Evolutionary conservation across 179 eudicot species (phyloP).

Genomic region (Patellifolia procumbens): DNA sequence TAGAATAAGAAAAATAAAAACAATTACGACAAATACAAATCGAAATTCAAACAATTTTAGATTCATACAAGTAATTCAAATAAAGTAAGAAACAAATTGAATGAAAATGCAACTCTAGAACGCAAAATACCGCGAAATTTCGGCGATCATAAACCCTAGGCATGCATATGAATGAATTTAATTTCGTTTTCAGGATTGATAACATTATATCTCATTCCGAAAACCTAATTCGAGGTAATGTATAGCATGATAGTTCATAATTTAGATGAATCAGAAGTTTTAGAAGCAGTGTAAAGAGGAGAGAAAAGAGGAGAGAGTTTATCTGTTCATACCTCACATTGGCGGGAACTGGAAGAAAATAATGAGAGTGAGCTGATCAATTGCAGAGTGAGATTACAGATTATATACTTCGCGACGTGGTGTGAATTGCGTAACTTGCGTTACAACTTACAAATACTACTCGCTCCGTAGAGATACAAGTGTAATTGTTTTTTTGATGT

Average conservation of each 20-base stretch:
- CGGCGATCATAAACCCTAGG: conserved; percentile 15
- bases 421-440: no score
- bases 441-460: no score
- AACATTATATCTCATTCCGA: background rate
- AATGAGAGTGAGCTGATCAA: background rate
- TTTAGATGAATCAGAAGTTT: background rate
- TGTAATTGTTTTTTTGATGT: no score
- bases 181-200: background rate
- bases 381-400: background rate
- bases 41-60: background rate
- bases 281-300: background rate
- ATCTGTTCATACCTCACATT: background rate
- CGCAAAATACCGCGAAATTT: background rate
- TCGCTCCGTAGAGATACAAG: no score
- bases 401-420: no score
- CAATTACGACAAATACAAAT: background rate
- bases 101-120: background rate
- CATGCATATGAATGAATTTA: no score
- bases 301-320: background rate
- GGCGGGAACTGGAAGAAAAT: background rate
- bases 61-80: background rate
- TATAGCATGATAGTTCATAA: background rate
- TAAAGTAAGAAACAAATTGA: no score
- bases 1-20: background rate
- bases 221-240: background rate